phyloP scores from a whole-genome alignment of 2,329 filamentous ascomycete genomes.

The Sporothrix euskadiensis region DNA sequence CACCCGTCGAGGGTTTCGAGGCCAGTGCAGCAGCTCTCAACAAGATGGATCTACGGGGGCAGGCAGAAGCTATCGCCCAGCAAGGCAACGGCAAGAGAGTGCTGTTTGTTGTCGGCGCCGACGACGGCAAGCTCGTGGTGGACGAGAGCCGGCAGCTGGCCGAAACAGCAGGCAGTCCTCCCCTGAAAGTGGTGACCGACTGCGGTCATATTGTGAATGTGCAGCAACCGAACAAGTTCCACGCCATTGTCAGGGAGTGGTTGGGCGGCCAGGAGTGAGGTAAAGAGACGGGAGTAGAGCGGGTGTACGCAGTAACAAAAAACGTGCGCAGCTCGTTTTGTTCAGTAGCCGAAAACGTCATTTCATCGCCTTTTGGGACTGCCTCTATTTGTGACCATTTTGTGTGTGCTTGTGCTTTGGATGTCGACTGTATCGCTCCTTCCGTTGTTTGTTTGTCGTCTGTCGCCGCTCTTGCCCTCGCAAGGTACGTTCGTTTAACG shows the following conservation, averaged over 20 bases:
- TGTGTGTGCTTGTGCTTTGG: background rate
- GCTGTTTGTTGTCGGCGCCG: constrained; percentile 23
- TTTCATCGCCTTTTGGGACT: background rate
- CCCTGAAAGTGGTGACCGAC: constrained; percentile 2
- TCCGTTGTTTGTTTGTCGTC: background rate
- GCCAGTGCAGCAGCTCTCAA: constrained; percentile 22
- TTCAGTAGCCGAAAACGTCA: background rate
- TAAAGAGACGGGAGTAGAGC: background rate
- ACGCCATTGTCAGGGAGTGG: constrained; percentile 24
- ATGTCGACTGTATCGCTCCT: background rate
- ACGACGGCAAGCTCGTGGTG: constrained; percentile 17
- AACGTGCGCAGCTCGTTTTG: background rate
- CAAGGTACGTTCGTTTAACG: background rate
- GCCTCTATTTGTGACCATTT: background rate
- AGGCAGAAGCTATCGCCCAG: background rate
- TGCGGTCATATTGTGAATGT: constrained; percentile 28
- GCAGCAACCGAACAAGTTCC: constrained; percentile 22
- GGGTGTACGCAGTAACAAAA: background rate
- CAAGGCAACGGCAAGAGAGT: background rate
- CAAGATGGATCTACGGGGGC: constrained; percentile 18
- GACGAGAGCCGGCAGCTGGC: constrained; percentile 25
- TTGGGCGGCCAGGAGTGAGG: background rate
- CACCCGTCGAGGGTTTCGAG: constrained; percentile 20
- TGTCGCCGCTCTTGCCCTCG: background rate
- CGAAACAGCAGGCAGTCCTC: constrained; percentile 10